phyloP scores from a whole-genome alignment of 768 basidiomycete genomes.

The Crepidotus variabilis region DNA sequence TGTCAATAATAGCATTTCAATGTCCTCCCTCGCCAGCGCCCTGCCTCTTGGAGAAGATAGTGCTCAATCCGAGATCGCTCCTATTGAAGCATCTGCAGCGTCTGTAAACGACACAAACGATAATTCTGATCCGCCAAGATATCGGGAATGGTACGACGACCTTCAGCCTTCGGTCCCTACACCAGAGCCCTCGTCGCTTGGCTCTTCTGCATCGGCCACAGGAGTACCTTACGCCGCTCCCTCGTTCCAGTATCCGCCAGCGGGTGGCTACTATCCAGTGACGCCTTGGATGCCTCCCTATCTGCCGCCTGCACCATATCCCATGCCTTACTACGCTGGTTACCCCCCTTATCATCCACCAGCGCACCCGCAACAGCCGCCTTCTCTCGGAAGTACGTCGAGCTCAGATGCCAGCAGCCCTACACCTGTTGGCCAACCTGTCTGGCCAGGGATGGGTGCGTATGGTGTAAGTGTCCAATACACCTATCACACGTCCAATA shows the following conservation, averaged over 20 bases:
- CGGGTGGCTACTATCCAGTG: constrained; percentile 42
- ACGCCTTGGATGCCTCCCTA: constrained; percentile 53
- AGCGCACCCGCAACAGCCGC: constrained; percentile 17
- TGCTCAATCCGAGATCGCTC: not conserved
- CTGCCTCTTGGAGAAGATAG: not conserved
- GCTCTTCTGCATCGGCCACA: constrained; percentile 24
- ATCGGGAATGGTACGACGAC: constrained; percentile 43
- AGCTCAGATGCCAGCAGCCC: constrained; percentile 36
- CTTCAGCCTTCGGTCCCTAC: constrained; percentile 33
- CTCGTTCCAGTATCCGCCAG: constrained; percentile 33
- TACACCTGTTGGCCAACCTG: constrained; percentile 23
- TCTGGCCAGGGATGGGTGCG: constrained; percentile 37
- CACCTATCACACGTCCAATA: not conserved
- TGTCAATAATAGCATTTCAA: not conserved
- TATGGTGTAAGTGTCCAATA: constrained; percentile 40
- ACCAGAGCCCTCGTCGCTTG: constrained; percentile 31
- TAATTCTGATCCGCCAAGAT: constrained; percentile 23
- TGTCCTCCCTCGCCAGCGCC: not conserved
- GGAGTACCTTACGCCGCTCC: constrained; percentile 15
- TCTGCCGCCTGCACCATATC: constrained; percentile 47
- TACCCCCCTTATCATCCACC: constrained; percentile 43
- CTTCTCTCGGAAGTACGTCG: constrained; percentile 26
- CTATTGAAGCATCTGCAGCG: constrained; percentile 1
- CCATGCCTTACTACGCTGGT: constrained; percentile 44
- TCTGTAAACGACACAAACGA: constrained; percentile 6